Percentiles rank a stretch among this genome's conserved stretches.
phyloP scores from a whole-genome alignment of 345 rosid genomes.

The Mallotus nudiflorus region DNA sequence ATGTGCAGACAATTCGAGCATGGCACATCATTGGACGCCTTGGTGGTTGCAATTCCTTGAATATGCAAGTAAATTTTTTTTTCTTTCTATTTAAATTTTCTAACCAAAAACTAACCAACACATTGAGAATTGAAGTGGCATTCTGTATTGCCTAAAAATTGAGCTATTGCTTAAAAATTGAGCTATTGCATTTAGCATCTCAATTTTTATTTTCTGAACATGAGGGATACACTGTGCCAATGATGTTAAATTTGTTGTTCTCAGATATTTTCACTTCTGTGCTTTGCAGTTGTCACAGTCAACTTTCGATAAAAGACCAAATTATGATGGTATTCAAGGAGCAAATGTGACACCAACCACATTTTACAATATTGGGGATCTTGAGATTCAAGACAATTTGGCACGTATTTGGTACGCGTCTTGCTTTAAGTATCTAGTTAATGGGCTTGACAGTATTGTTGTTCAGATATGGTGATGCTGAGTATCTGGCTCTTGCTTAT shows the following conservation, averaged over 20 bases:
- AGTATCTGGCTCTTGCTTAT: slow-evolving; percentile 6
- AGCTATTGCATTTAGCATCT: no score
- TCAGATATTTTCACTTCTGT: background rate
- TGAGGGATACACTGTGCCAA: background rate
- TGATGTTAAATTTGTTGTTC: background rate
- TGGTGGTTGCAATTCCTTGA: slow-evolving; percentile 97
- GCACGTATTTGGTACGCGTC: slow-evolving; percentile 72
- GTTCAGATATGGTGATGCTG: background rate
- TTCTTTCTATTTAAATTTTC: background rate
- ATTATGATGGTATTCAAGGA: slow-evolving; percentile 77
- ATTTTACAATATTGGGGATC: slow-evolving; percentile 86
- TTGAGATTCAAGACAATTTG: slow-evolving; percentile 83
- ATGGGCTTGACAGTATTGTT: slow-evolving; percentile 1
- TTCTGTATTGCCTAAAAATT: background rate
- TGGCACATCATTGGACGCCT: slow-evolving; percentile 97
- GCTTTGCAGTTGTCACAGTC: slow-evolving; percentile 72
- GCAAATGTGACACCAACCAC: slow-evolving; percentile 81
- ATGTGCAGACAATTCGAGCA: slow-evolving; percentile 73
- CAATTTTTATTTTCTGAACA: no score
- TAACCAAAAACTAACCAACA: background rate
- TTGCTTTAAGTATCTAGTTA: slow-evolving; percentile 5
- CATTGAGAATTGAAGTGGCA: background rate
- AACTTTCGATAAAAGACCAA: slow-evolving; percentile 63
- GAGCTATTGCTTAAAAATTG: background rate
- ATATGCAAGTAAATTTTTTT: slow-evolving; percentile 73